Evolutionary conservation across 257 asterid genomes (phyloP).

Genomic region (Misopates orontium): DNA sequence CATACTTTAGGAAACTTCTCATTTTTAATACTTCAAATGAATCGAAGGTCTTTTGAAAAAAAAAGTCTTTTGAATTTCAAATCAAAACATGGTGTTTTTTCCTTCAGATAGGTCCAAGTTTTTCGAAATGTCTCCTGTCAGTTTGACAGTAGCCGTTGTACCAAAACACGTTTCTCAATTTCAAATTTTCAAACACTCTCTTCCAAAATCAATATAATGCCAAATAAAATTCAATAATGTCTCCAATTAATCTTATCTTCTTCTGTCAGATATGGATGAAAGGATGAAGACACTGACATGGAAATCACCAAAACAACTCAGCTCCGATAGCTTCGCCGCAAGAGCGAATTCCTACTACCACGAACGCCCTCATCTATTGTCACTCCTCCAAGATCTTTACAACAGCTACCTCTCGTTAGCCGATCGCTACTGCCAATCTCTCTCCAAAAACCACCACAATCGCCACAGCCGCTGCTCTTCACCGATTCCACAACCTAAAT

Average conservation of each 20-base stretch:
- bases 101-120: conserved; percentile 22
- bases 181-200: conserved; percentile 19
- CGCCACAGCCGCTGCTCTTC: conserved; percentile 50
- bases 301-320: conserved; percentile 41
- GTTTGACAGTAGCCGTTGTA: background rate
- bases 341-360: conserved; percentile 81
- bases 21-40: too few species aligned
- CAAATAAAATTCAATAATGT: background rate
- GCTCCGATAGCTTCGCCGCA: conserved; percentile 63
- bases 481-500: conserved; percentile 41
- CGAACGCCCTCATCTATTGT: conserved; percentile 81
- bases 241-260: background rate
- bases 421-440: conserved; percentile 76
- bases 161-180: conserved; percentile 3
- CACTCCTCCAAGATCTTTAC: conserved; percentile 73
- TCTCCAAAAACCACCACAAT: conserved; percentile 52
- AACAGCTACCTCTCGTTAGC: conserved; percentile 79
- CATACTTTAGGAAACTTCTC: background rate
- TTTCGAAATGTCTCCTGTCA: conserved; percentile 17
- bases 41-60: too few species aligned
- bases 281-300: conserved; percentile 60
- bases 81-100: conserved; percentile 15
- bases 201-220: conserved; percentile 10
- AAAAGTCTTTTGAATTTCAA: conserved; percentile 30
- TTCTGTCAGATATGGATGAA: conserved; percentile 75